A percentile compares a stretch with the other conserved stretches of the same genome.
Conservation (phyloP, 2,329 filamentous ascomycete species). For the Exophiala viscosa region DNA sequence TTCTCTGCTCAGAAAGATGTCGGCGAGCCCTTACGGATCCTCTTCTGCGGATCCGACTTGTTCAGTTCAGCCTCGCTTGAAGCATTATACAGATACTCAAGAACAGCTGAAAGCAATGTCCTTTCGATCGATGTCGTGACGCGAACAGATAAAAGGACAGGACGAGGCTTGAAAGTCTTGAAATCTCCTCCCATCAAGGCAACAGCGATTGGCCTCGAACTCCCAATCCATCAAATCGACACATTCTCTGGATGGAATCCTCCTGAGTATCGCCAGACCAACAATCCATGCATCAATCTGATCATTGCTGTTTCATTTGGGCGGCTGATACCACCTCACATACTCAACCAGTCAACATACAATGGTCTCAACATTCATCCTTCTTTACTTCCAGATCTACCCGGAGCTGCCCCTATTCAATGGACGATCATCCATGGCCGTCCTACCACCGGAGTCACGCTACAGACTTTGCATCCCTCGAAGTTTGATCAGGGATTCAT, state of each 20-base stretch:
- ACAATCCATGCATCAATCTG: slow-evolving; percentile 58
- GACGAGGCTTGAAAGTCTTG: slow-evolving; percentile 68
- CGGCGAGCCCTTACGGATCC: slow-evolving; percentile 64
- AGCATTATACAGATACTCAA: slow-evolving; percentile 62
- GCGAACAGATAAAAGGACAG: slow-evolving; percentile 71
- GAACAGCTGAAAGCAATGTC: slow-evolving; percentile 53
- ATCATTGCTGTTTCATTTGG: slow-evolving; percentile 94
- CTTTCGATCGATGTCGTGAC: slow-evolving; percentile 82
- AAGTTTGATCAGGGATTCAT: slow-evolving; percentile 77
- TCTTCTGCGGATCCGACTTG: slow-evolving; percentile 91
- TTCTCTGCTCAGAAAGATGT: slow-evolving; percentile 16
- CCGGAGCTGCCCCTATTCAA: slow-evolving; percentile 78
- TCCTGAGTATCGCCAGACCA: slow-evolving; percentile 43
- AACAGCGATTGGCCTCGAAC: slow-evolving; percentile 58
- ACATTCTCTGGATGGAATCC: slow-evolving; percentile 80
- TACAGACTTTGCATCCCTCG: slow-evolving; percentile 78
- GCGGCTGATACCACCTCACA: slow-evolving; percentile 73
- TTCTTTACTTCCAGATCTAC: slow-evolving; percentile 73
- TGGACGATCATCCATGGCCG: slow-evolving; percentile 69
- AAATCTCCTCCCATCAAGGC: slow-evolving; percentile 68
- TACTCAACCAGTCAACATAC: slow-evolving; percentile 68
- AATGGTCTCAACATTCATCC: slow-evolving; percentile 93
- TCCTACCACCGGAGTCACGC: slow-evolving; percentile 65
- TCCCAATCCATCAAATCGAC: slow-evolving; percentile 70
- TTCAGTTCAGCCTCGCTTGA: slow-evolving; percentile 78